Base-by-base conservation (phyloP, 768 basidiomycete species). In the Sporobolomyces phaffii region DNA sequence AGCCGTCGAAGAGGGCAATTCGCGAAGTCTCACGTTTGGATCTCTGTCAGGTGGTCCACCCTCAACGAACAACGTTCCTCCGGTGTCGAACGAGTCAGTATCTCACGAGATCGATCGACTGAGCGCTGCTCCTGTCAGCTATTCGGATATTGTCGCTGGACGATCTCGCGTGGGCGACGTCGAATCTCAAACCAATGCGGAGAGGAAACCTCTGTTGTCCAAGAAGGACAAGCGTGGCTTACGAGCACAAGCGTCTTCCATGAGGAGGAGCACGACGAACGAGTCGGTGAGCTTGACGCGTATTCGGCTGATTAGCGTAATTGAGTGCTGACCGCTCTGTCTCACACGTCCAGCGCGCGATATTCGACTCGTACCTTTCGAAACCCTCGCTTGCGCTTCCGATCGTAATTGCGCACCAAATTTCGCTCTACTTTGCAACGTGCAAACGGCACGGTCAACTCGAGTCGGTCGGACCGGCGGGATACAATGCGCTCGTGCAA, bases 401-500 rank as follows among this genome's bases (percentile, higher is more conserved):
- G 51, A 82, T 91, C 49, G 81, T 89, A 86, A 89, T 73, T 54
- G 73, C 68, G 81, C 80, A 64, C 34, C 67, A 72, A 47, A 48
- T 73, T 8, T 58, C 60, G 17, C 26, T 71, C n/a, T 56, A 64
- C 26, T 56, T 73, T 78, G 58, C 92, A 89, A 45, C 43, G 34
- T 70, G 38, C 63, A 85, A 86, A 75, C 81, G 87, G 41, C 86
- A 89, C 72, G 91, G 90, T 1, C 86, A 86, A 62, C 77, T 97
- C 56, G 93, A 96, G 77, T 86, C 87, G 22, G 49, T 62, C 17
- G 93, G 93, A 38, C 91, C 91, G 17, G 91, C 92, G 33, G 86
- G 90, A 81, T 75, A 38, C 51, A 44, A 18, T 53, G 45, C 18
- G 34, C 36, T 64, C n/a, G 50, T 29, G 14, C 49, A 36, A 33